Percentiles rank a stretch among this genome's conserved stretches.
phyloP scores from a whole-genome alignment of 495 filamentous ascomycete species.

The Thermothielavioides terrestris region DNA sequence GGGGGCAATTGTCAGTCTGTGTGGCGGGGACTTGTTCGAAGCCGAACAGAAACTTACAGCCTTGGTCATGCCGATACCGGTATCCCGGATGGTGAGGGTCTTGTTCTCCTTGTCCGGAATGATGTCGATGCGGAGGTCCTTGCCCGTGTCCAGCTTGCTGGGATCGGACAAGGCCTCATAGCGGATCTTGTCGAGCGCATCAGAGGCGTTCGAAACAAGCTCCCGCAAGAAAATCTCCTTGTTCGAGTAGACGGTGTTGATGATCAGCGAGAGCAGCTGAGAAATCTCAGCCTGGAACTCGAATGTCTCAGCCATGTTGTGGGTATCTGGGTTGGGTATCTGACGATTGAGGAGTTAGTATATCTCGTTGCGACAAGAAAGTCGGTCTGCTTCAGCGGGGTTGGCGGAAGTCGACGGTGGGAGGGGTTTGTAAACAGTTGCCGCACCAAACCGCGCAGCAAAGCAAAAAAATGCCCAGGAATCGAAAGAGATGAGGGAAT shows the following conservation, averaged over 20 bases:
- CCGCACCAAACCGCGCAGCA: neutral
- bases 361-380: neutral
- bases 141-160: conserved; percentile 89
- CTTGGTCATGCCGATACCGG: conserved; percentile 99
- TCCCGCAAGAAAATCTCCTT: conserved; percentile 99
- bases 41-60: conserved; percentile 58
- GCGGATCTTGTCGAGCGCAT: conserved; percentile 99
- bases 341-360: conserved; percentile 10
- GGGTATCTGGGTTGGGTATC: conserved; percentile 24
- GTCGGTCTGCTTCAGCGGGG: neutral
- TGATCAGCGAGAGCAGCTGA: conserved; percentile 98
- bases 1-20: conserved; percentile 18
- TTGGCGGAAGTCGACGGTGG: neutral
- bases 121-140: conserved; percentile 97
- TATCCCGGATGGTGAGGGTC: conserved; percentile 93
- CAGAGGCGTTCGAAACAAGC: conserved; percentile 92
- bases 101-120: conserved; percentile 93
- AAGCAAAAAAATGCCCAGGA: neutral
- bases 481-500: neutral
- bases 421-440: neutral
- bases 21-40: neutral
- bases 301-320: conserved; percentile 87
- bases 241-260: conserved; percentile 99
- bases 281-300: conserved; percentile 99
- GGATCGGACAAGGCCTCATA: conserved; percentile 97